phyloP scores from a whole-genome alignment of 768 basidiomycete genomes.

The Mycena kentingensis region DNA sequence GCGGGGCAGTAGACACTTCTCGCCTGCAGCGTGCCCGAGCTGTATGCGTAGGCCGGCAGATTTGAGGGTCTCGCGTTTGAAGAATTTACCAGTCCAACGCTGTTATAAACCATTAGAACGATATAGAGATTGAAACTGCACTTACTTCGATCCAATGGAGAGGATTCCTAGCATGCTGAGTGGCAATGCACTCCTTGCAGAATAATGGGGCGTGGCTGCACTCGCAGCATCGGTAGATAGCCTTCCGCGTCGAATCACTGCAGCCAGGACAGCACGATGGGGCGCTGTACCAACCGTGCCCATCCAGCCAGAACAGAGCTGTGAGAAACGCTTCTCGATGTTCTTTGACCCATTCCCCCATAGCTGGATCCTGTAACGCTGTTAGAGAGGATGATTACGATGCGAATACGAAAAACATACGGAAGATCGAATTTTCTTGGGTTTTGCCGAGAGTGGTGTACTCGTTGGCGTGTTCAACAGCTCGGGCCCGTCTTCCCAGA shows the following conservation, averaged over 20 bases:
- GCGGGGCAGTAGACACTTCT: background rate
- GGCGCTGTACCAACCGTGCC: background rate
- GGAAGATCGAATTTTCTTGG: too few relatives aligned
- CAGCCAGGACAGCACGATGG: background rate
- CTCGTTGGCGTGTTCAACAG: too few relatives aligned
- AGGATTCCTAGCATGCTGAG: conserved; percentile 4
- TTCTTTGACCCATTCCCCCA: too few relatives aligned
- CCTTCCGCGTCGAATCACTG: background rate
- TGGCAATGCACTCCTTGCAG: conserved; percentile 1
- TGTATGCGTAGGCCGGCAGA: conserved; percentile 5
- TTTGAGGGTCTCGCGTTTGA: background rate
- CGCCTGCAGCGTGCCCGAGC: conserved; percentile 4
- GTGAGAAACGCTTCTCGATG: too few relatives aligned
- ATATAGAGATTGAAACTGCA: background rate
- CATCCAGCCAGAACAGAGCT: background rate
- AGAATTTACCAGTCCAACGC: conserved; percentile 9
- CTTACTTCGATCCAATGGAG: conserved; percentile 4
- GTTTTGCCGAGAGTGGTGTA: too few relatives aligned
- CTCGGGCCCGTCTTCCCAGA: too few relatives aligned
- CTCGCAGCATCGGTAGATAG: background rate
- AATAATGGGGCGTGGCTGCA: background rate
- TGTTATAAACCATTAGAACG: background rate
- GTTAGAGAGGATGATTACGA: too few relatives aligned
- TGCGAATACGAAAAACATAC: too few relatives aligned
- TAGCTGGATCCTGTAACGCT: too few relatives aligned